A percentile compares a stretch with the other conserved stretches of the same genome.
These are phyloP conservation scores for Pterocarpus santalinus DNA, from an alignment of 306 rosid genomes.

Conservation along the genomic window DNA sequence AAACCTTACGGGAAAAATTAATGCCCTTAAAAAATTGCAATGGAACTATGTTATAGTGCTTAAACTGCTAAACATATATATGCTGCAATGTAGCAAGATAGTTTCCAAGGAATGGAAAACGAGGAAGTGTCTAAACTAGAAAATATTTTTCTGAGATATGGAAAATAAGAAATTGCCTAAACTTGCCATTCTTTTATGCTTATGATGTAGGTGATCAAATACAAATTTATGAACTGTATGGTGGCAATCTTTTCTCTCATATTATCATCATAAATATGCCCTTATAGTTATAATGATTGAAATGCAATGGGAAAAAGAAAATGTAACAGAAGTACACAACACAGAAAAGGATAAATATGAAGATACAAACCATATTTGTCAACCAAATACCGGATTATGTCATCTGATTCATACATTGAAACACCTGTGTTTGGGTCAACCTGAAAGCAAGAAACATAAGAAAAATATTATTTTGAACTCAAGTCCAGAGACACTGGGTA, in stretches of 20 bases:
- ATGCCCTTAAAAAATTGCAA: background rate
- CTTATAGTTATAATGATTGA: slow-evolving; percentile 14
- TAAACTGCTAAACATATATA: slow-evolving; percentile 9
- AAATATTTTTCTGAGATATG: background rate
- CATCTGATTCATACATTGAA: slow-evolving; percentile 98
- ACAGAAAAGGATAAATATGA: slow-evolving; percentile 30
- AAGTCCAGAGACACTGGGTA: background rate
- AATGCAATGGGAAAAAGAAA: slow-evolving; percentile 26
- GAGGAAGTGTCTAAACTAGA: background rate
- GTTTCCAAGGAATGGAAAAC: background rate
- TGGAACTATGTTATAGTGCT: slow-evolving; percentile 11
- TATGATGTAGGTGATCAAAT: slow-evolving; percentile 22
- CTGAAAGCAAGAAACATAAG: slow-evolving; percentile 57
- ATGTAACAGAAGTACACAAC: background rate
- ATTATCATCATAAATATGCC: background rate
- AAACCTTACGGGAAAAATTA: slow-evolving; percentile 24
- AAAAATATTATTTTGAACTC: slow-evolving; percentile 37
- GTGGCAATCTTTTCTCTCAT: background rate
- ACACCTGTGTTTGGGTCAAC: slow-evolving; percentile 94
- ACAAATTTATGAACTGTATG: background rate
- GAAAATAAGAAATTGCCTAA: slow-evolving; percentile 2
- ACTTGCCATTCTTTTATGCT: slow-evolving; percentile 5
- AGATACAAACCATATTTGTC: slow-evolving; percentile 76
- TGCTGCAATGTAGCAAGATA: slow-evolving; percentile 24
- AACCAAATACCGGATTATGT: slow-evolving; percentile 86